Conservation (phyloP, 2,329 filamentous ascomycete species). For the Balansia obtecta region DNA sequence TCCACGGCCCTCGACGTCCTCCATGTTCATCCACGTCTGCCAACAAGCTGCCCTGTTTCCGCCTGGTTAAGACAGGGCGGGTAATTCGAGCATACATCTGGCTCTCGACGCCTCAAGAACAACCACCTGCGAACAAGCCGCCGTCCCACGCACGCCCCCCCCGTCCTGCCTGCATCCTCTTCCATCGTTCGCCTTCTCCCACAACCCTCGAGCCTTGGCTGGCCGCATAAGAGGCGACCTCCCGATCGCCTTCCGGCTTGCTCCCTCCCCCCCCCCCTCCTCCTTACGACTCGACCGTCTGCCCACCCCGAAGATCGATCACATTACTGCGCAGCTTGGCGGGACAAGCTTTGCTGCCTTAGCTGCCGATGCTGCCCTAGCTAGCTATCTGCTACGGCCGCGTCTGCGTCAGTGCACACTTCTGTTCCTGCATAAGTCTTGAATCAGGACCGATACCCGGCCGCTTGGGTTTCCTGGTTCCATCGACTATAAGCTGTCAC, state of each 20-base stretch:
- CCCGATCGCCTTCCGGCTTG: conserved; percentile 4
- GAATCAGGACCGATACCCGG: background rate
- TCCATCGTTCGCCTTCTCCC: background rate
- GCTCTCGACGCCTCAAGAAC: background rate
- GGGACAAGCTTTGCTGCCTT: conserved; percentile 2
- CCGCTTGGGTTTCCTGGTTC: background rate
- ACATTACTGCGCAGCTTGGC: background rate
- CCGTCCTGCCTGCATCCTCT: background rate
- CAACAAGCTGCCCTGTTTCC: background rate
- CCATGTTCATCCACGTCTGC: background rate
- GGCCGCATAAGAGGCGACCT: conserved; percentile 21
- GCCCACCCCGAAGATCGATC: background rate
- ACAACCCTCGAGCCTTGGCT: conserved; percentile 3
- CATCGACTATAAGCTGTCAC: background rate
- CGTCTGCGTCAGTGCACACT: background rate
- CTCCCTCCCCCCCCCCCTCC: too few species aligned
- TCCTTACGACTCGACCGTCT: background rate
- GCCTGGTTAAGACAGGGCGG: background rate
- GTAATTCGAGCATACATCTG: background rate
- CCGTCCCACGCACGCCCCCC: background rate
- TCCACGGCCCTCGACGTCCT: background rate
- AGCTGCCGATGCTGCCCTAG: conserved; percentile 1
- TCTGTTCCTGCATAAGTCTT: background rate
- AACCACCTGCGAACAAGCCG: background rate
- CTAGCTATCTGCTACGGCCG: conserved; percentile 1